Percentiles rank a stretch among this genome's conserved stretches.
Evolutionary conservation across 352 stramenopile genomes (phyloP).

Genomic region (Globisporangium megalacanthum): DNA sequence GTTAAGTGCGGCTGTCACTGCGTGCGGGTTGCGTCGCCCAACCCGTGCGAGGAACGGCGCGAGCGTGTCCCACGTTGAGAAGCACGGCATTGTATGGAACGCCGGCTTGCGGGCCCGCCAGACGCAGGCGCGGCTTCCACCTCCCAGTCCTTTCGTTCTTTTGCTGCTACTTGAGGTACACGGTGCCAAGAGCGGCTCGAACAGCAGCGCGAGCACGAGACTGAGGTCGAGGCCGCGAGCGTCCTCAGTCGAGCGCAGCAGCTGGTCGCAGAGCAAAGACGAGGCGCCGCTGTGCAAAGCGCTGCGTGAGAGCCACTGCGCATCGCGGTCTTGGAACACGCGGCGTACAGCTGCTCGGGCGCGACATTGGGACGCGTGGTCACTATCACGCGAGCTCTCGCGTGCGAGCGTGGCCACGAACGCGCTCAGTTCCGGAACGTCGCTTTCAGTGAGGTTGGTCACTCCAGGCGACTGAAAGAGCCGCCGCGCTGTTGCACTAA

Average conservation of each 20-base stretch:
- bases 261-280: constrained; percentile 40
- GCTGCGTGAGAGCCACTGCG: constrained; percentile 55
- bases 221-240: background rate
- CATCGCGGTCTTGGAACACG: constrained; percentile 33
- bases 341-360: constrained; percentile 16
- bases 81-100: constrained; percentile 63
- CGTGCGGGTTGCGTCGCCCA: constrained; percentile 23
- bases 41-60: constrained; percentile 44
- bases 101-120: constrained; percentile 47
- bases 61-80: constrained; percentile 45
- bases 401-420: constrained; percentile 28
- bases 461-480: constrained; percentile 42
- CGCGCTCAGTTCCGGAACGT: constrained; percentile 29
- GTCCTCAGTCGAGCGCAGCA: constrained; percentile 25
- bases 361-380: background rate
- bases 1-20: constrained; percentile 22
- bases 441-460: constrained; percentile 24
- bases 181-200: constrained; percentile 34
- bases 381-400: background rate
- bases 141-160: too few relatives aligned
- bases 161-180: constrained; percentile 20
- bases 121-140: constrained; percentile 25
- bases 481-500: constrained; percentile 36
- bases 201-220: constrained; percentile 31
- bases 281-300: constrained; percentile 48